Conservation (phyloP, 2,329 filamentous ascomycete species). For the Penicillium hesseltinei region DNA sequence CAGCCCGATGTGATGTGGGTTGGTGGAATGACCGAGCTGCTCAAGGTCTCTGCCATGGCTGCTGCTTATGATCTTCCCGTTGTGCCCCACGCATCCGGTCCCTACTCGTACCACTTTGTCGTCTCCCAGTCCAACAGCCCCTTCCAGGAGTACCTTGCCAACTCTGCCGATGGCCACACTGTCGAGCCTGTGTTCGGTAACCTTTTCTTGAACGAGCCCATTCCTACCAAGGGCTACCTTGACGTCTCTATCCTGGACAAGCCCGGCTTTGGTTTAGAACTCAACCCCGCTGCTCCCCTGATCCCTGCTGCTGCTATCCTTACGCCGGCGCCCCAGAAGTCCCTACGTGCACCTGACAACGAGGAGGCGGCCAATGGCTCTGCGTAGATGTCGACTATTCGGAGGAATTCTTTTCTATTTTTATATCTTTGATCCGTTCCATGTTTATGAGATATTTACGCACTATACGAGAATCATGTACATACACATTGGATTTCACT, state of each 20-base stretch:
- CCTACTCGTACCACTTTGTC: slow-evolving; percentile 95
- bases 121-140: slow-evolving; percentile 89
- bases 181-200: slow-evolving; percentile 91
- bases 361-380: slow-evolving; percentile 24
- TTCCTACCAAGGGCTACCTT: slow-evolving; percentile 77
- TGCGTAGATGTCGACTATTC: slow-evolving; percentile 3
- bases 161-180: slow-evolving; percentile 85
- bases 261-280: slow-evolving; percentile 84
- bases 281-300: slow-evolving; percentile 78
- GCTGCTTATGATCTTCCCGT: slow-evolving; percentile 92
- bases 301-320: slow-evolving; percentile 73
- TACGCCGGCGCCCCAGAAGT: slow-evolving; percentile 59
- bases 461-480: slow-evolving; percentile 18
- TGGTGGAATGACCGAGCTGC: slow-evolving; percentile 84
- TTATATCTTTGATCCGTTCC: slow-evolving; percentile 4
- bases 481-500: slow-evolving; percentile 7
- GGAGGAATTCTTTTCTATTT: slow-evolving; percentile 2
- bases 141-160: slow-evolving; percentile 94
- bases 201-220: slow-evolving; percentile 85
- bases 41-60: slow-evolving; percentile 85
- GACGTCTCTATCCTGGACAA: slow-evolving; percentile 78
- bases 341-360: slow-evolving; percentile 38
- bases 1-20: slow-evolving; percentile 99
- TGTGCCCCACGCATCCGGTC: slow-evolving; percentile 89
- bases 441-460: slow-evolving; percentile 4